Evolutionary conservation across 2,329 filamentous ascomycete genomes (phyloP), one percentile per base, ranked within the genome.

Genomic region (Drechslera avenae): DNA sequence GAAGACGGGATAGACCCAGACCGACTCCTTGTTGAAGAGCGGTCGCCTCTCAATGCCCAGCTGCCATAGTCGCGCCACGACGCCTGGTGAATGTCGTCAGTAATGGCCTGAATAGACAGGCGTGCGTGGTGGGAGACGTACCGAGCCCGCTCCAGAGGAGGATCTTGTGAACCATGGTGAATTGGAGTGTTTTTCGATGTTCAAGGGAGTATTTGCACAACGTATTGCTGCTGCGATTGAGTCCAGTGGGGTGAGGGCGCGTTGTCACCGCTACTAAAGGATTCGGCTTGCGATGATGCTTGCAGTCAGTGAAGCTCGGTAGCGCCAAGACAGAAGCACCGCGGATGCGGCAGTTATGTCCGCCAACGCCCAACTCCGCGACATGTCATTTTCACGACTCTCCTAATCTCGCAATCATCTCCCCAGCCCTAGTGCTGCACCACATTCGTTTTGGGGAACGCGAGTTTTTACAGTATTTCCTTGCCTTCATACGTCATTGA

Each of bases 11-110:
- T 96, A 99, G 43, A 86, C 91, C 89, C 91, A 95, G 69, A 96
- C 85, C 47, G 88, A 89, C 73, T 88, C 82, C 70, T 83, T 85
- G 78, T 88, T 87, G 83, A 97, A 90, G 76, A 97, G 87, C 44
- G 93, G 94, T 57, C 92, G 91, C 91, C 96, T 96, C 81, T 99
- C 91, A 75, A 99, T 94, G 71, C 93, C 94, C 74, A 99, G 87
- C 78, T 97, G 94, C 90, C 92, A 97, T 77, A 94, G 84, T 67
- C 93, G 90, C 72, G 92, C 88, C 72, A 89, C 91, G 68, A 97
- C 79, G 81, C 94, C 94, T 99, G 52, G 32, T 41, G 26, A 53
- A 42, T 23, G 30, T 32, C 19, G 60, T 71, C 50, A 71, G 62
- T 56, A 56, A 26, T 55, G 30, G 32, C 50, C 48, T 54, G 46